phyloP scores from a whole-genome alignment of 305 asterid genomes.

The Fraxinus sp. region DNA sequence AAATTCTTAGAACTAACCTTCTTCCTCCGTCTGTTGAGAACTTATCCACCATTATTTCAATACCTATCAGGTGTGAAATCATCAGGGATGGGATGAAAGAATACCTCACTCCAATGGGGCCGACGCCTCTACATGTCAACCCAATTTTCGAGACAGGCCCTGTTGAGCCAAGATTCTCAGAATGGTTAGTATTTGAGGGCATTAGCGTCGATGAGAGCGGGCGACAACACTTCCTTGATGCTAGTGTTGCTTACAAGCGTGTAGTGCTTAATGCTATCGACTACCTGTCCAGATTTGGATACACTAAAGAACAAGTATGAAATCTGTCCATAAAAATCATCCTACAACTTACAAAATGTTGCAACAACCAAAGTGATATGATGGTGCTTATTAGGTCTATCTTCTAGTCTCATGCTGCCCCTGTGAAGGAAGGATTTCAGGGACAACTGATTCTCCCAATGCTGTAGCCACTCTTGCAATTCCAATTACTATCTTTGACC shows the following conservation, averaged over 20 bases:
- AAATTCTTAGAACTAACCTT: too few species aligned
- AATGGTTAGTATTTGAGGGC: constrained; percentile 95
- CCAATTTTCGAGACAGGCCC: constrained; percentile 95
- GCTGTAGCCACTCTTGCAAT: constrained; percentile 91
- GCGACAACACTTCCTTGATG: constrained; percentile 82
- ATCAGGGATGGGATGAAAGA: constrained; percentile 86
- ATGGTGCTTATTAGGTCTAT: constrained; percentile 50
- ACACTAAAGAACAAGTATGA: constrained; percentile 85
- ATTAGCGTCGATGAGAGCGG: constrained; percentile 93
- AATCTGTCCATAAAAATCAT: neutral
- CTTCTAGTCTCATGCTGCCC: constrained; percentile 95
- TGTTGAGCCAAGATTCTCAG: constrained; percentile 86
- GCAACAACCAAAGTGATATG: neutral
- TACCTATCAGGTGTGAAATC: constrained; percentile 68
- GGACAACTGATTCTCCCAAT: constrained; percentile 85
- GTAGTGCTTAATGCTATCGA: constrained; percentile 94
- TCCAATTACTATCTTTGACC: constrained; percentile 87
- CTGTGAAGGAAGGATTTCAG: constrained; percentile 95
- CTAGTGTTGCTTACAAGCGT: constrained; percentile 86
- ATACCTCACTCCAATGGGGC: constrained; percentile 98
- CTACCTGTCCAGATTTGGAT: constrained; percentile 77
- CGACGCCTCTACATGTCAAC: constrained; percentile 77
- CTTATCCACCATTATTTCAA: neutral
- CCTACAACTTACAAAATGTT: neutral
- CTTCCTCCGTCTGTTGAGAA: neutral